Percentiles rank a stretch among this genome's conserved stretches.
Conservation (phyloP, 176 grass and related monocot genomes). For the Avena eriantha region DNA sequence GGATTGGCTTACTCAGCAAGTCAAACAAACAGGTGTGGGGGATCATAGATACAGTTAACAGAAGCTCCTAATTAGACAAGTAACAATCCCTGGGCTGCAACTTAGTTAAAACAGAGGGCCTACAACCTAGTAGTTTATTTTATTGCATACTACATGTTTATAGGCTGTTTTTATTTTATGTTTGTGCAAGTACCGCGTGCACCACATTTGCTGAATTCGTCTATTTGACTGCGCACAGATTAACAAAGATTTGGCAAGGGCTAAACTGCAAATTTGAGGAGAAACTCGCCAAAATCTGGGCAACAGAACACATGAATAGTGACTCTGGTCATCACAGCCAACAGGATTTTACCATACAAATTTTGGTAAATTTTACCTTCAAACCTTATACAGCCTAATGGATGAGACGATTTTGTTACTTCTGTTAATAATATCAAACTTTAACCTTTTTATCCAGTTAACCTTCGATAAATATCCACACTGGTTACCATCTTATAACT, state of each 20-base stretch:
- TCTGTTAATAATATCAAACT: conserved; percentile 24
- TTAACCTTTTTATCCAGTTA: conserved; percentile 9
- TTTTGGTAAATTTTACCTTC: conserved; percentile 3
- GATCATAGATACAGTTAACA: conserved; percentile 6
- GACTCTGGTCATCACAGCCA: not conserved
- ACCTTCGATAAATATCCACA: conserved; percentile 13
- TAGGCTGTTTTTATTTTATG: not conserved
- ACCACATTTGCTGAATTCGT: not conserved
- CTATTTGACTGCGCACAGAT: not conserved
- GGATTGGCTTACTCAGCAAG: not conserved
- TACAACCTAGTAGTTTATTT: not conserved
- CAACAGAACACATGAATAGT: not conserved
- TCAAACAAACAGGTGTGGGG: not conserved
- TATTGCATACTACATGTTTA: conserved; percentile 13
- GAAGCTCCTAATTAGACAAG: conserved; percentile 11
- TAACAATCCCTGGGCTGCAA: not conserved
- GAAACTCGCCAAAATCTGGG: conserved; percentile 8
- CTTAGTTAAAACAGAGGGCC: conserved; percentile 12
- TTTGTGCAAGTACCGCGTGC: not conserved
- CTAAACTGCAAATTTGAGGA: conserved; percentile 12
- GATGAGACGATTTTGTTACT: not conserved
- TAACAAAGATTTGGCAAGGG: not conserved
- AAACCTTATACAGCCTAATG: conserved; percentile 12
- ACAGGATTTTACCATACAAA: not conserved
- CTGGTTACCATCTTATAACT: not conserved